These are phyloP conservation scores for Kwoniella sp. DNA, from an alignment of 768 basidiomycete genomes.

Conservation along the genomic window DNA sequence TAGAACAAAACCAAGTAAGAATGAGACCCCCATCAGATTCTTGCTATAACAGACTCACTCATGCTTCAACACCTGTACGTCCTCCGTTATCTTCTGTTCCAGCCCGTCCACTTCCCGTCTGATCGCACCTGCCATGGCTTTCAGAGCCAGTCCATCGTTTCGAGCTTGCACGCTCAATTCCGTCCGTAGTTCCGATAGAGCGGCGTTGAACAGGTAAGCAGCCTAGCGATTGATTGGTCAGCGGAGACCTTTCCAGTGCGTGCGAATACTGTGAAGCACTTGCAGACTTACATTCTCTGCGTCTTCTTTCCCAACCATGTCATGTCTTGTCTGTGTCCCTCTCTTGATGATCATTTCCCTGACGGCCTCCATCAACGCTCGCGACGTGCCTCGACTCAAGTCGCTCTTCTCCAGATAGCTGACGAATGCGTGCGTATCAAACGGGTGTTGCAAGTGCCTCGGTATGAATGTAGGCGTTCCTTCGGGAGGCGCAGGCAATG, in stretches of 20 bases:
- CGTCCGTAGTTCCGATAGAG: constrained; percentile 82
- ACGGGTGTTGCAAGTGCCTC: constrained; percentile 51
- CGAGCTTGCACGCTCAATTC: constrained; percentile 79
- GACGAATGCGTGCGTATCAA: constrained; percentile 59
- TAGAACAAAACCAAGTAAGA: constrained; percentile 49
- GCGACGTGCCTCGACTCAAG: constrained; percentile 38
- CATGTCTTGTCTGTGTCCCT: constrained; percentile 43
- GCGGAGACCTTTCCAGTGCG: not conserved
- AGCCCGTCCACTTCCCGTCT: constrained; percentile 83
- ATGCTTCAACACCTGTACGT: constrained; percentile 82
- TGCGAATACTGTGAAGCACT: not conserved
- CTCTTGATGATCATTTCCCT: constrained; percentile 50
- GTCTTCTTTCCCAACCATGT: constrained; percentile 57
- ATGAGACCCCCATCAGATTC: not conserved
- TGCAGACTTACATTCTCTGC: constrained; percentile 57
- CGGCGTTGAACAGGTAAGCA: constrained; percentile 93
- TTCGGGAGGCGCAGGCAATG: constrained; percentile 23
- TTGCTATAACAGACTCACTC: constrained; percentile 66
- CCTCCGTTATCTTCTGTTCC: constrained; percentile 90
- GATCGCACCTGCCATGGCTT: constrained; percentile 72
- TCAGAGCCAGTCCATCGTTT: constrained; percentile 81
- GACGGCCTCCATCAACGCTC: constrained; percentile 56
- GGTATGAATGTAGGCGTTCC: constrained; percentile 16
- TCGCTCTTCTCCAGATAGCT: constrained; percentile 53
- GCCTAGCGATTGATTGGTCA: constrained; percentile 63